Evolutionary conservation across 306 rosid species (phyloP).

Genomic region (Begonia peltatifolia): DNA sequence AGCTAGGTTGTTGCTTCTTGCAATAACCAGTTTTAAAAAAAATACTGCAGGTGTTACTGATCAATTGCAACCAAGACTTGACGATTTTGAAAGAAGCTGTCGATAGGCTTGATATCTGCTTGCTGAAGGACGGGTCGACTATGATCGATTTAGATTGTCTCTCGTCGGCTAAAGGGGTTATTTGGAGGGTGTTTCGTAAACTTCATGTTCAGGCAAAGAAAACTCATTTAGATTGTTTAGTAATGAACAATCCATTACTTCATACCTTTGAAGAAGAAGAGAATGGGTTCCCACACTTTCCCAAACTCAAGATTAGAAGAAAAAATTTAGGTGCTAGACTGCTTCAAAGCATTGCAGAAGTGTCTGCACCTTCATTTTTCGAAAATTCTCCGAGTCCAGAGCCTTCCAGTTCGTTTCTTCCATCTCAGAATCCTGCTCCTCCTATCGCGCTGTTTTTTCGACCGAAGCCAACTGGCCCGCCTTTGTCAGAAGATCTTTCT

Average conservation of each 20-base stretch:
- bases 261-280: conserved; percentile 35
- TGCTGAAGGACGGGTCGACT: conserved; percentile 19
- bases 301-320: conserved; percentile 27
- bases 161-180: conserved; percentile 25
- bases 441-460: conserved; percentile 10
- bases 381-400: conserved; percentile 16
- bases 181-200: conserved; percentile 24
- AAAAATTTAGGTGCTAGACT: conserved; percentile 37
- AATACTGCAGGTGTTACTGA: conserved; percentile 41
- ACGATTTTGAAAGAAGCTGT: conserved; percentile 30
- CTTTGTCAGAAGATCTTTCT: conserved; percentile 9
- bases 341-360: conserved; percentile 14
- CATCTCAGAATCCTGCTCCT: conserved; percentile 3
- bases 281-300: conserved; percentile 21
- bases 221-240: conserved; percentile 47
- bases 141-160: conserved; percentile 20
- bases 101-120: conserved; percentile 27
- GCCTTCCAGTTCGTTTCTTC: conserved; percentile 15
- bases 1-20: neutral
- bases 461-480: conserved; percentile 6
- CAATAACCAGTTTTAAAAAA: neutral
- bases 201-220: conserved; percentile 41
- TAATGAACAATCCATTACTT: conserved; percentile 22
- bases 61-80: conserved; percentile 48
- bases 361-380: conserved; percentile 14